Evolutionary conservation across 345 rosid species (phyloP).

Genomic region (Rubroshorea leprosula): DNA sequence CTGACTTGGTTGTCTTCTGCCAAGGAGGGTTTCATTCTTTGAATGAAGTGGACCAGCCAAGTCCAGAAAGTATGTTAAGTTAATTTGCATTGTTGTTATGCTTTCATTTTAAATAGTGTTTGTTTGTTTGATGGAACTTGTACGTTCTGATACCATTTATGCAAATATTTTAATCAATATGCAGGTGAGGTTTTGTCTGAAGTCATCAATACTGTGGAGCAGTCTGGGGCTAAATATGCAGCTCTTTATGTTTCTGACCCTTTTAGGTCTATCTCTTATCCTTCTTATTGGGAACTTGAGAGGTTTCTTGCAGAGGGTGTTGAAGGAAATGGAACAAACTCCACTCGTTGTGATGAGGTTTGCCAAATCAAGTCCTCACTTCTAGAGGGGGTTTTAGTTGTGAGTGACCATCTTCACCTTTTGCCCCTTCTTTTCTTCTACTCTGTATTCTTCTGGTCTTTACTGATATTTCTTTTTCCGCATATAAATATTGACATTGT

Average conservation of each 20-base stretch:
- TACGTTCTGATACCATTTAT: conserved; percentile 4
- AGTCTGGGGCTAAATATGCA: conserved; percentile 56
- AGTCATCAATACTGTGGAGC: conserved; percentile 62
- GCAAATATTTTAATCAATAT: conserved; percentile 11
- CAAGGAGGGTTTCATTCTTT: conserved; percentile 36
- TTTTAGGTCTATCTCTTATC: conserved; percentile 39
- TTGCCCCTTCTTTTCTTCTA: neutral
- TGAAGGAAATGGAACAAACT: conserved; percentile 34
- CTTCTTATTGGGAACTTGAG: conserved; percentile 53
- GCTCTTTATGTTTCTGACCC: conserved; percentile 85
- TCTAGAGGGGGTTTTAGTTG: conserved; percentile 83
- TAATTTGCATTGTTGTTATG: conserved; percentile 4
- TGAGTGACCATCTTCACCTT: conserved; percentile 34
- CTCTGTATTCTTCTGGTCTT: neutral
- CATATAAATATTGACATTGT: neutral
- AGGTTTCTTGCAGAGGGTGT: conserved; percentile 79
- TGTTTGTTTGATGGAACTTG: conserved; percentile 7
- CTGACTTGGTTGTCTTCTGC: conserved; percentile 77
- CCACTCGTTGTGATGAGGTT: conserved; percentile 62
- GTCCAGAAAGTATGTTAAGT: conserved; percentile 52
- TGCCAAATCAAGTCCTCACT: conserved; percentile 87
- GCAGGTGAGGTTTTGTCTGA: conserved; percentile 64
- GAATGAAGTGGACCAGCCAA: conserved; percentile 32
- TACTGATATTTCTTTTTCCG: neutral
- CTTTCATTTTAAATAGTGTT: neutral